Base-by-base conservation (phyloP, 352 stramenopile species). In the Phytophthora sansomeana region DNA sequence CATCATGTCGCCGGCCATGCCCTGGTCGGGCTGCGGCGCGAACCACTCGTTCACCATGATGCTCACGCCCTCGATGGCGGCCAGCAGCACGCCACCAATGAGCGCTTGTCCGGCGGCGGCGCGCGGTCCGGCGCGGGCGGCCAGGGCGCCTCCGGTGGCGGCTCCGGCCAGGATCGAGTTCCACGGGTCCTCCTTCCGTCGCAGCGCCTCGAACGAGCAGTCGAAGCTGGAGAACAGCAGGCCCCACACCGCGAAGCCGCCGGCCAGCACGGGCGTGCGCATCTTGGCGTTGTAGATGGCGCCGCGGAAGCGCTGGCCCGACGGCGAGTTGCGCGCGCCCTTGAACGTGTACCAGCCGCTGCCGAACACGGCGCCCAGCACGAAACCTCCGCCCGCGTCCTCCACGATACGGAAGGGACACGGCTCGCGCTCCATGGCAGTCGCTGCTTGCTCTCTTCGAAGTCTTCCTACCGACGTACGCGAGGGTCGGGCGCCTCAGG, bases 111-210 rank as follows among this genome's bases (percentile, higher is more conserved):
- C 91, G 1, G 94, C 95, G 29, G 97, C 97, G 1, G 95, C 96
- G 19, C 96, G 97, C 0, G 96, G 93, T 14, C 97, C 97, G 3
- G 97, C 97, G 44, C 98, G 89, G 16, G 97, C 93, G 24, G 97
- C 97, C 13, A 99, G 83, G 26, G 98, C 89, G 46, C 97, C 97
- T 76, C 97, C 98, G 0, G 98, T 99, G 43, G 95, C 93, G 13
- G 96, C 97, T 24, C 98, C 98, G 29, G 93, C 95, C 36, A 99
- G 75, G 62, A 99, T 99, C n/a, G 96, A 98, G 78, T 99, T 99
- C 97, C 97, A 99, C 39, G 97, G 96, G 87, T 99, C 98, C 87
- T 99, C 98, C 83, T 98, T 99, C 80, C 98, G 94, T 76, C 98
- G 93, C 57, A 99, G 78, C 30, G 95, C 93, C 50, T 98, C 97